A percentile compares a stretch with the other conserved stretches of the same genome.
Conservation (phyloP, 306 rosid genomes). For the Pyrus bretschneideri region DNA sequence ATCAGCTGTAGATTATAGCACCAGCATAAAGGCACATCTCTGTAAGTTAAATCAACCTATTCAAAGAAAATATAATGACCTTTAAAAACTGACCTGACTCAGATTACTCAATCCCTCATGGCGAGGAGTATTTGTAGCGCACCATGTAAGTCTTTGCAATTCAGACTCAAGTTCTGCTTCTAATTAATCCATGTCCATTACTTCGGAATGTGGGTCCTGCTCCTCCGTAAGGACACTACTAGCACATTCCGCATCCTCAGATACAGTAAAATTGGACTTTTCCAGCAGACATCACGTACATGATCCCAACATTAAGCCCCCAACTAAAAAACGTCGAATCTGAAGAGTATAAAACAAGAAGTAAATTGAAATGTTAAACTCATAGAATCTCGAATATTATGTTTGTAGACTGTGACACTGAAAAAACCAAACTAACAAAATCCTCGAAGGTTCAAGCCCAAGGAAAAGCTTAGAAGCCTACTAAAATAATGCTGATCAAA, state of each 20-base stretch:
- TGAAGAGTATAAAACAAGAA: conserved; percentile 15
- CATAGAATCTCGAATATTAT: neutral
- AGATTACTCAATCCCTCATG: conserved; percentile 22
- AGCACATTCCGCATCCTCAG: conserved; percentile 44
- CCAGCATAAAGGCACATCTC: neutral
- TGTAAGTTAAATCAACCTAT: neutral
- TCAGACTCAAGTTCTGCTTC: conserved; percentile 76
- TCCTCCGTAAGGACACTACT: conserved; percentile 76
- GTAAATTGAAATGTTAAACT: neutral
- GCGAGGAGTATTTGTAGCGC: conserved; percentile 31
- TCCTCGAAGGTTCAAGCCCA: neutral
- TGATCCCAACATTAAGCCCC: conserved; percentile 64
- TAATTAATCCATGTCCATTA: conserved; percentile 50
- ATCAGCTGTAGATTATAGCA: neutral
- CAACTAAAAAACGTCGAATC: conserved; percentile 46
- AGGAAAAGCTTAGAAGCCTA: neutral
- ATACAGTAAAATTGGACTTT: conserved; percentile 25
- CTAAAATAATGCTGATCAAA: neutral
- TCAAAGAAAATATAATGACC: neutral
- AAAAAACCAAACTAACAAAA: neutral
- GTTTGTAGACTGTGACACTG: neutral
- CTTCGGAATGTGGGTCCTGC: conserved; percentile 41
- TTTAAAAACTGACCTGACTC: conserved; percentile 35
- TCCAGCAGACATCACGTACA: conserved; percentile 67
- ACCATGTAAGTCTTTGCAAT: conserved; percentile 62